These are phyloP conservation scores for Calocera viscosa DNA, from an alignment of 768 basidiomycete genomes.

Conservation along the genomic window DNA sequence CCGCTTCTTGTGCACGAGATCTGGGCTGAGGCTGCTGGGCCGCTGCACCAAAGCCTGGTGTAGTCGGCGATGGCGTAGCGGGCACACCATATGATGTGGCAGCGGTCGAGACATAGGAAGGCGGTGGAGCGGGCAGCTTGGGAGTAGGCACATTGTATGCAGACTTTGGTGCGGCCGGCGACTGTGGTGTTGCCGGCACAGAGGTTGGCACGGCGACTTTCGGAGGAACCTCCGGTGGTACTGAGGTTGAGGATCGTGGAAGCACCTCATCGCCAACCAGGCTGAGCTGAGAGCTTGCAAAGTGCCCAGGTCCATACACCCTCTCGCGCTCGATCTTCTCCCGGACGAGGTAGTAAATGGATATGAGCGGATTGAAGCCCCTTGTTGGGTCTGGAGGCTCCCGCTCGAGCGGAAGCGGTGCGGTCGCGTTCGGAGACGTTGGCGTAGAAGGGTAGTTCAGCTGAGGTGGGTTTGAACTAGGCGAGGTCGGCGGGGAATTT, in stretches of 20 bases:
- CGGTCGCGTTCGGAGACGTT: constrained; percentile 25
- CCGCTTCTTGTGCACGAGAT: constrained; percentile 13
- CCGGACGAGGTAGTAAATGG: constrained; percentile 90
- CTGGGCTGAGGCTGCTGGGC: constrained; percentile 5
- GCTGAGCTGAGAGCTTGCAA: constrained; percentile 76
- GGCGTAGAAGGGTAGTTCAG: constrained; percentile 3
- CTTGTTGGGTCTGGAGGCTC: constrained; percentile 61
- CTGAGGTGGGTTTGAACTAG: background rate
- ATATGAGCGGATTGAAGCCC: constrained; percentile 88
- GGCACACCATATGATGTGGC: constrained; percentile 63
- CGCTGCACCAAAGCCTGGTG: background rate
- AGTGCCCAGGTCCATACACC: constrained; percentile 86
- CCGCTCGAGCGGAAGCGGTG: constrained; percentile 27
- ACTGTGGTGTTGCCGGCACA: constrained; percentile 24
- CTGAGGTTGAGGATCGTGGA: background rate
- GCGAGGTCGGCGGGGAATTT: constrained; percentile 22
- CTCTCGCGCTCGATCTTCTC: constrained; percentile 92
- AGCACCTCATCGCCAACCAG: constrained; percentile 21
- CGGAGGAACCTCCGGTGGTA: constrained; percentile 15
- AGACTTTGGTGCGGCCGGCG: constrained; percentile 34
- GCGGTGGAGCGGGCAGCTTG: constrained; percentile 65
- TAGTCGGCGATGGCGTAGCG: constrained; percentile 15
- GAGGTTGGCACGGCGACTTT: constrained; percentile 9
- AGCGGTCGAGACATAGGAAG: constrained; percentile 52
- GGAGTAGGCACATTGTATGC: constrained; percentile 79